Conservation (phyloP, 768 basidiomycete genomes). For the Suillus occidentalis region DNA sequence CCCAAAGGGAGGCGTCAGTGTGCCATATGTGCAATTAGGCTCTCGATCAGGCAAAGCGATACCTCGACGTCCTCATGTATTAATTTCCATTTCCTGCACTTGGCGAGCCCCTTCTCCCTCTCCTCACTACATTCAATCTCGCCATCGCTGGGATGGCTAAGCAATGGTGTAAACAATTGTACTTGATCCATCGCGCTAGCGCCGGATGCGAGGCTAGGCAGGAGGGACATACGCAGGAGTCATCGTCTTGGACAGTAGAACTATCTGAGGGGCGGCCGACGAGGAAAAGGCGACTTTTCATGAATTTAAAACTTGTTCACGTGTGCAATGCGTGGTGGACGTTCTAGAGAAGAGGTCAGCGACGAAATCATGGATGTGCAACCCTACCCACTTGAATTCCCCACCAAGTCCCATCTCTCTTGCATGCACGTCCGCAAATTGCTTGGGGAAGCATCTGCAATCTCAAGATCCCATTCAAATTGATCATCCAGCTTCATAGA, state of each 20-base stretch:
- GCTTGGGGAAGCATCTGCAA: conserved; percentile 81
- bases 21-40: too few species aligned
- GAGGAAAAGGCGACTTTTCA: conserved; percentile 76
- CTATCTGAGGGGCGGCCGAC: conserved; percentile 87
- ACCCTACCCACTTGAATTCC: conserved; percentile 79
- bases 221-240: conserved; percentile 80
- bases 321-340: conserved; percentile 91
- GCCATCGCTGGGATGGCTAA: conserved; percentile 84
- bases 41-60: too few species aligned
- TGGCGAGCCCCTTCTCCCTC: conserved; percentile 87
- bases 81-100: conserved; percentile 68
- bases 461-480: conserved; percentile 97
- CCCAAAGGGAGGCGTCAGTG: too few species aligned
- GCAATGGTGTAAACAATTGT: conserved; percentile 76
- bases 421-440: conserved; percentile 85
- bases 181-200: conserved; percentile 79
- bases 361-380: not conserved
- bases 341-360: conserved; percentile 53
- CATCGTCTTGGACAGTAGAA: conserved; percentile 79
- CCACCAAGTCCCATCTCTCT: conserved; percentile 86
- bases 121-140: conserved; percentile 91
- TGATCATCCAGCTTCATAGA: conserved; percentile 92
- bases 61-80: conserved; percentile 58
- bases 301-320: conserved; percentile 91
- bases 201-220: conserved; percentile 76